Base-by-base conservation (phyloP, 305 asterid species). In the Petunia hybrid region DNA sequence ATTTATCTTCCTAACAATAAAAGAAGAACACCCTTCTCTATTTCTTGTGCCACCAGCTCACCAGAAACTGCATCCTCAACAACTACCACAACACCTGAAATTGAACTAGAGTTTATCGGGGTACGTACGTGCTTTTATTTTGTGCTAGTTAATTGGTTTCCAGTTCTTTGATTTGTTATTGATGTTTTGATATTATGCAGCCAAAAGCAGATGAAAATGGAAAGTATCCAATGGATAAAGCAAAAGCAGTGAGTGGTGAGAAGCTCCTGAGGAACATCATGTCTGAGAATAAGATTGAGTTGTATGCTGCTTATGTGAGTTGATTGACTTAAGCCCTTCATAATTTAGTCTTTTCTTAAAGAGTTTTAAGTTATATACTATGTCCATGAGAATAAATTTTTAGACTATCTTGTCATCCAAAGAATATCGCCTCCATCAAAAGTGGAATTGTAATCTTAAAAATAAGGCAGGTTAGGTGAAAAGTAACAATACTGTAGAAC, bases 251-350 rank as follows among this genome's bases (percentile, higher is more conserved):
- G 13, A 95, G 99, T 83, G 97, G 98, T 62, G 97, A 91, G 81
- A 92, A 95, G 88, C 88, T 95, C 85, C 92, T 95, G 3, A 87
- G 99, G 91, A 95, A 78, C 89, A 91, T 95, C 74, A 93, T 93
- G 99, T 83, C 46, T 83, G 98, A 93, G 78, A 92, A 89, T 89
- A 92, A 92, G 81, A 91, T 95, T 57, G 95, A 95, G 86, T 91
- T 95, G 48, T 93, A 95, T 74, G 97, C 94, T 14, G 77, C 91
- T 56, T 93, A 93, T 87, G 98, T 94, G 89, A 90, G 95, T 85
- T 81, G 14, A n/a, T n/a, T n/a, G n/a, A n/a, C n/a, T n/a, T n/a
- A n/a, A n/a, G n/a, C n/a, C n/a, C n/a, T n/a, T n/a, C n/a, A n/a
- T n/a, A n/a, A n/a, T n/a, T n/a, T n/a, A n/a, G n/a, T n/a, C n/a